These are phyloP conservation scores for Trametes sanguinea DNA, from an alignment of 768 basidiomycete species.

Conservation along the genomic window DNA sequence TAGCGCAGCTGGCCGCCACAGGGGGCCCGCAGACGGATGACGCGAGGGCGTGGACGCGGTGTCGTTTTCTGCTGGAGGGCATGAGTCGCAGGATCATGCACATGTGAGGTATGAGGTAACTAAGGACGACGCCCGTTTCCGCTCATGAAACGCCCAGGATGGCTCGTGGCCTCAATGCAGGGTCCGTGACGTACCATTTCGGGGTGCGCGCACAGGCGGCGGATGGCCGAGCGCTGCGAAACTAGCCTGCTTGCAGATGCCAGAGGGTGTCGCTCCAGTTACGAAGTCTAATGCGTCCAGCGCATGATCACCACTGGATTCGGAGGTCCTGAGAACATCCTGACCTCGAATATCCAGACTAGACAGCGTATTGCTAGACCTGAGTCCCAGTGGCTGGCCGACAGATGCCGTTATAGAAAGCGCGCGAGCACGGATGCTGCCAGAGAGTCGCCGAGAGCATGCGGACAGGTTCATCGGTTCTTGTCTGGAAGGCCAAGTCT, in stretches of 20 bases:
- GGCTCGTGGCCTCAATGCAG: background rate
- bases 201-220: background rate
- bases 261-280: background rate
- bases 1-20: conserved; percentile 1
- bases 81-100: conserved; percentile 5
- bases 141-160: background rate
- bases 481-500: background rate
- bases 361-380: conserved; percentile 8
- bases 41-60: conserved; percentile 7
- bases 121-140: background rate
- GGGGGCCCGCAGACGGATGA: conserved; percentile 9
- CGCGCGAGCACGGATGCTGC: conserved; percentile 4
- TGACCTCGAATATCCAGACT: background rate
- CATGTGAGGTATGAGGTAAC: conserved; percentile 16
- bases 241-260: too few species aligned
- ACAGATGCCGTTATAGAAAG: conserved; percentile 5
- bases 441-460: conserved; percentile 15
- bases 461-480: conserved; percentile 4
- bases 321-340: background rate
- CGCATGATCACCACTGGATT: background rate
- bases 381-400: conserved; percentile 7
- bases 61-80: conserved; percentile 17
- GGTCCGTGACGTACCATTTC: background rate
- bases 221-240: background rate
- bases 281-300: background rate